These are phyloP conservation scores for Cucurbitaria berberidis DNA, from an alignment of 2,329 filamentous ascomycete species.

Conservation along the genomic window DNA sequence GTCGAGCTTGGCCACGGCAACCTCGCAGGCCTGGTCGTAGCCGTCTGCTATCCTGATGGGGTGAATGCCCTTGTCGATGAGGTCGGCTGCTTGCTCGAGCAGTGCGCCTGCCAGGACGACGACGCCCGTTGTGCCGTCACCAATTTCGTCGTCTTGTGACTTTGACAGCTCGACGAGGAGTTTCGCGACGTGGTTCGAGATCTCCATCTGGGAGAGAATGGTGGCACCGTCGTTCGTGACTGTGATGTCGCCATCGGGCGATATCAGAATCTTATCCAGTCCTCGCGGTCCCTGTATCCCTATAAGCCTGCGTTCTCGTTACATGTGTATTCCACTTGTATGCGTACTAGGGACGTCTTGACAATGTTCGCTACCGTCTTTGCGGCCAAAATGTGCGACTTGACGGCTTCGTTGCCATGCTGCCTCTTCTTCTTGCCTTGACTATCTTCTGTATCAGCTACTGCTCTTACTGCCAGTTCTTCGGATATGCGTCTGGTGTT, in stretches of 20 bases:
- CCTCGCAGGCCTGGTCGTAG: conserved; percentile 96
- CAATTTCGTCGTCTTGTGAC: conserved; percentile 98
- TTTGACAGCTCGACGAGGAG: conserved; percentile 95
- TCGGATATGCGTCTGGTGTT: not conserved
- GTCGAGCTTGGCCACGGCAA: conserved; percentile 91
- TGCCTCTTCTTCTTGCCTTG: conserved; percentile 98
- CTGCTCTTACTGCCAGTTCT: conserved; percentile 12
- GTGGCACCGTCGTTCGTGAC: conserved; percentile 99
- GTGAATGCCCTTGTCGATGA: conserved; percentile 99
- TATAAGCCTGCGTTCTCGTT: conserved; percentile 12
- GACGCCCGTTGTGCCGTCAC: conserved; percentile 96
- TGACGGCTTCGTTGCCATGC: conserved; percentile 95
- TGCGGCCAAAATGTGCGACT: conserved; percentile 96
- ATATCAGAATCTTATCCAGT: conserved; percentile 99
- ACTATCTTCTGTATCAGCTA: conserved; percentile 57
- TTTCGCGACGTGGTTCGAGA: conserved; percentile 97
- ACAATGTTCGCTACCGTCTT: conserved; percentile 96
- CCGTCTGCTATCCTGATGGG: conserved; percentile 98
- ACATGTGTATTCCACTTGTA: not conserved
- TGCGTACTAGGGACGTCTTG: conserved; percentile 81
- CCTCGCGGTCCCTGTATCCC: conserved; percentile 76
- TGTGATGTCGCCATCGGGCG: conserved; percentile 97
- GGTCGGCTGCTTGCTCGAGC: conserved; percentile 92
- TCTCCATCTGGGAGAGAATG: conserved; percentile 97
- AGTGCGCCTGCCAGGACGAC: conserved; percentile 94